These are phyloP conservation scores for Phyllosticta paracitricarpa DNA, from an alignment of 2,329 filamentous ascomycete genomes.

Conservation along the genomic window DNA sequence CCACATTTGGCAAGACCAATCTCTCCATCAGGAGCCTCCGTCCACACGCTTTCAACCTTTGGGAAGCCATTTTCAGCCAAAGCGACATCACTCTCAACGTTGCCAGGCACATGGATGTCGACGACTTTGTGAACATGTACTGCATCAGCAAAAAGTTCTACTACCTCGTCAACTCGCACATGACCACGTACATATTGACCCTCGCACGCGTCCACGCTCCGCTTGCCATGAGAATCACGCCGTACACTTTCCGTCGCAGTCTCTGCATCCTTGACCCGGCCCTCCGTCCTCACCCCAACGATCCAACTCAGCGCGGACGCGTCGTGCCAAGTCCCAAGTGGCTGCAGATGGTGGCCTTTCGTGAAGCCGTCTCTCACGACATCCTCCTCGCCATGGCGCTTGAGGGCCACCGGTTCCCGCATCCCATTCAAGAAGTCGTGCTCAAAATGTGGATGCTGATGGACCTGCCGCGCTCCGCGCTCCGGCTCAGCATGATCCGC, in stretches of 20 bases:
- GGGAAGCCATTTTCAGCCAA: conserved; percentile 25
- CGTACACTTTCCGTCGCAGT: conserved; percentile 48
- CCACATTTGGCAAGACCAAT: neutral
- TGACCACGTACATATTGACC: conserved; percentile 46
- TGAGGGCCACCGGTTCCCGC: conserved; percentile 40
- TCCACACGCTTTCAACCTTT: conserved; percentile 20
- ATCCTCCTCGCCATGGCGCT: conserved; percentile 49
- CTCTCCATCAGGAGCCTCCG: neutral
- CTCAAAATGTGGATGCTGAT: conserved; percentile 63
- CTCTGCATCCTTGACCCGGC: conserved; percentile 53
- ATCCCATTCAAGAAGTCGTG: conserved; percentile 39
- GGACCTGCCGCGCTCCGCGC: conserved; percentile 50
- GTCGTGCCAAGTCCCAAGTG: conserved; percentile 55
- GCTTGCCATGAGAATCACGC: conserved; percentile 48
- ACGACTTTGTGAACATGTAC: conserved; percentile 22
- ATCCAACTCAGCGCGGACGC: conserved; percentile 30
- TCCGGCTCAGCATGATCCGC: conserved; percentile 46
- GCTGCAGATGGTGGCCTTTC: conserved; percentile 51
- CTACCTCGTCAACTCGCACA: conserved; percentile 33
- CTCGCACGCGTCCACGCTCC: conserved; percentile 47
- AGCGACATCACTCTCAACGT: conserved; percentile 28
- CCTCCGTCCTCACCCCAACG: conserved; percentile 29
- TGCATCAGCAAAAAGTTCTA: conserved; percentile 32
- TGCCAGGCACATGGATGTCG: conserved; percentile 18
- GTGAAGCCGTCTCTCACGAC: conserved; percentile 40